Evolutionary conservation across 371 early-diverging fungal species (phyloP).

Genomic region (Dinochytrium kinnereticum): DNA sequence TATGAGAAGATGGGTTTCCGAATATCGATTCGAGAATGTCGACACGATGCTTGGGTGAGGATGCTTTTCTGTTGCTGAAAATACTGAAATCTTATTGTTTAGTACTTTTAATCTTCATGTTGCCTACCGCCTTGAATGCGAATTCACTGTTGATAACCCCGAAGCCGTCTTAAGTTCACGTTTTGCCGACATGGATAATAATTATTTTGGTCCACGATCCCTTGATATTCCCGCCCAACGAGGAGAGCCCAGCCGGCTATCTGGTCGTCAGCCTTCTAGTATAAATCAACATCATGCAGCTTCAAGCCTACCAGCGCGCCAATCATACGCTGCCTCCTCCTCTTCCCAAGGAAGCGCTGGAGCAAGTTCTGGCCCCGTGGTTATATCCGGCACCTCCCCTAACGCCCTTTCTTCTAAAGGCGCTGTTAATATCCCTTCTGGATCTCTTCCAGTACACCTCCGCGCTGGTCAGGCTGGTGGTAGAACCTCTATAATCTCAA

Average conservation of each 20-base stretch:
- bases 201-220: constrained; percentile 61
- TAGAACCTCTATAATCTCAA: background rate
- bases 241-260: background rate
- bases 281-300: background rate
- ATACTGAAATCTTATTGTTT: background rate
- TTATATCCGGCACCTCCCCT: background rate
- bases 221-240: background rate
- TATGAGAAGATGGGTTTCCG: constrained; percentile 57
- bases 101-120: constrained; percentile 77
- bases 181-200: constrained; percentile 72
- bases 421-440: background rate
- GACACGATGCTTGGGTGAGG: constrained; percentile 75
- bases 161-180: constrained; percentile 61
- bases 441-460: background rate
- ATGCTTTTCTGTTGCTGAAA: background rate
- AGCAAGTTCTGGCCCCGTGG: too few relatives aligned
- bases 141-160: constrained; percentile 73
- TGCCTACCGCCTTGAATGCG: constrained; percentile 79
- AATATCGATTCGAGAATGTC: constrained; percentile 69
- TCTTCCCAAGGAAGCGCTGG: background rate
- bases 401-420: background rate
- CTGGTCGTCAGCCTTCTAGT: background rate
- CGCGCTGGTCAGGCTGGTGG: background rate
- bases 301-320: background rate
- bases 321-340: background rate